Percentiles rank a stretch among this genome's conserved stretches.
phyloP scores from a whole-genome alignment of 371 early-diverging fungal species.

The Blastocladiella emersonii region DNA sequence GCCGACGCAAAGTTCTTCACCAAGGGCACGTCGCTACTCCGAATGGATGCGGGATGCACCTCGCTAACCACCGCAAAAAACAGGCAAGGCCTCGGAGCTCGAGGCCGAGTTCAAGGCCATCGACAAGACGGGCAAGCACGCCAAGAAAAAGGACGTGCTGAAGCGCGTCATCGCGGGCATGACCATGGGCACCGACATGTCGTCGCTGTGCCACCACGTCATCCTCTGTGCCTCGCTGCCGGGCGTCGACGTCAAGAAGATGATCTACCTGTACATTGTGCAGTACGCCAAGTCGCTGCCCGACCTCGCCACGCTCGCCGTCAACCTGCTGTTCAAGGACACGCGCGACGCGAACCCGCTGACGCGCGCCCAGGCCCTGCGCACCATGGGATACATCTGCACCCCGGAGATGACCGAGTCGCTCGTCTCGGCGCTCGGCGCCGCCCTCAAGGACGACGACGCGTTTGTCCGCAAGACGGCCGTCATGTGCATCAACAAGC shows the following conservation, averaged over 20 bases:
- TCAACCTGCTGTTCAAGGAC: constrained; percentile 50
- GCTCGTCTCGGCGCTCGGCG: constrained; percentile 20
- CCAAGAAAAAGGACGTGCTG: constrained; percentile 75
- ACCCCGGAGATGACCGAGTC: constrained; percentile 28
- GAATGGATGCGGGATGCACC: too few relatives aligned
- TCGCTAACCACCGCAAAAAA: too few relatives aligned
- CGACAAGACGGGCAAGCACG: constrained; percentile 79
- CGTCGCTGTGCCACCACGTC: constrained; percentile 63
- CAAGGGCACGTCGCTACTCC: background rate
- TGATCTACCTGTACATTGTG: constrained; percentile 80
- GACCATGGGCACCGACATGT: constrained; percentile 98
- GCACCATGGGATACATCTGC: constrained; percentile 67
- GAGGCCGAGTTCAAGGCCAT: background rate
- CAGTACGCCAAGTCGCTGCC: constrained; percentile 77
- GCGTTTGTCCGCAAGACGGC: constrained; percentile 59
- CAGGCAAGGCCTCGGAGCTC: background rate
- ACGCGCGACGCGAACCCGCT: constrained; percentile 75
- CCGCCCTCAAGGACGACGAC: constrained; percentile 43
- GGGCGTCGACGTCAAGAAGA: constrained; percentile 71
- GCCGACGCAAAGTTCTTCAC: background rate
- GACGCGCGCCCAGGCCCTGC: constrained; percentile 62
- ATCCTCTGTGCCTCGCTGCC: constrained; percentile 43
- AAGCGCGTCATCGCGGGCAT: constrained; percentile 95
- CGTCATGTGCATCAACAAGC: constrained; percentile 32
- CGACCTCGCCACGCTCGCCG: constrained; percentile 74